Evolutionary conservation across 768 basidiomycete species (phyloP), one percentile per base, ranked within the genome.

Genomic region (Phylloporus sp.): DNA sequence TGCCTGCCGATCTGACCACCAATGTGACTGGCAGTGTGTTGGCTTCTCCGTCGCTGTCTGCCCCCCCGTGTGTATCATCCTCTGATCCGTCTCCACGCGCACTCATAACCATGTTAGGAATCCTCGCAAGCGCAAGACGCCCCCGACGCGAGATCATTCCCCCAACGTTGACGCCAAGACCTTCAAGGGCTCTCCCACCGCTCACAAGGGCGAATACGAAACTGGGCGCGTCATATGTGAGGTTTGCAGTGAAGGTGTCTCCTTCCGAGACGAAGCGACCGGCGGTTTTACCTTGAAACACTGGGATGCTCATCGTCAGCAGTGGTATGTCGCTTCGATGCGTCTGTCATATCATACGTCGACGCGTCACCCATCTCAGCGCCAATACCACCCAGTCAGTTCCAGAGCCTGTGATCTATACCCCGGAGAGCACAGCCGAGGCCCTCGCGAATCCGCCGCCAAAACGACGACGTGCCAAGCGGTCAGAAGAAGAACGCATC

Each of bases 401-500:
- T n/a, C 59, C 53, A 6, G 65, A 69, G 15, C 64, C 72, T 6
- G 69, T 74, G 14, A 69, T 72, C 26, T 72, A 71, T 55, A 72
- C 70, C 23, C 74, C 72, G 6, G 71, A 70, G 52, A 69, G 62
- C 48, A 63, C 70, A 14, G 69, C 66, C 13, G 69, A 72, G 49
- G 60, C 69, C 13, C 65, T 71, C n/a, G 63, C 71, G 2, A 72
- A 76, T 56, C 76, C 76, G 4, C 74, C 77, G 0, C 64, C 74
- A 13, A 86, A 86, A 58, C 79, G 84, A 17, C 78, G 85, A 5
- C 75, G 86, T 26, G 82, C 85, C 0, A 88, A 88, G 57, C 77
- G 86, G 29, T 82, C 84, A 0, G 86, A 89, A 51, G 84, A 85
- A 31, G 84, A 86, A 49, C 80, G 84, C 17, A 86, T 86, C 53